Percentiles rank a stretch among this genome's conserved stretches.
Evolutionary conservation across 2,329 filamentous ascomycete genomes (phyloP).

Genomic region (Ceratocystis destructans): DNA sequence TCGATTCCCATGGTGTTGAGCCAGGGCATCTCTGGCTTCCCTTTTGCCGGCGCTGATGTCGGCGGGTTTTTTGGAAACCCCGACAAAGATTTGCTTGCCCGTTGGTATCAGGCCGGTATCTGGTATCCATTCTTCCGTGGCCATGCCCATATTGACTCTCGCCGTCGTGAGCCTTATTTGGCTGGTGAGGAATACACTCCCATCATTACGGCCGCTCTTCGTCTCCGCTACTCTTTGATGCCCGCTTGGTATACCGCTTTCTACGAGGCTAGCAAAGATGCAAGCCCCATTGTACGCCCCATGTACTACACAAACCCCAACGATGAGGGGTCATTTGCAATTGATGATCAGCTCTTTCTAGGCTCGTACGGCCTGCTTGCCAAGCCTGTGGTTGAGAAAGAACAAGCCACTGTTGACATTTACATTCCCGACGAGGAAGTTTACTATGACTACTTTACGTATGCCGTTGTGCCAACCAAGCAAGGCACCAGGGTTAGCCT

Average conservation of each 20-base stretch:
- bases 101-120: conserved; percentile 93
- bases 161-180: conserved; percentile 85
- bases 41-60: conserved; percentile 89
- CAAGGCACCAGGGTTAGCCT: conserved; percentile 58
- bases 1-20: conserved; percentile 88
- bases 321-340: conserved; percentile 71
- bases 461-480: conserved; percentile 54
- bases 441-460: conserved; percentile 95
- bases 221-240: conserved; percentile 76
- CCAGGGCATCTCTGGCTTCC: conserved; percentile 83
- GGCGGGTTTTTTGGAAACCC: conserved; percentile 98
- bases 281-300: conserved; percentile 75
- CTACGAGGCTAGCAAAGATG: conserved; percentile 69
- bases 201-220: conserved; percentile 77
- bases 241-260: conserved; percentile 97
- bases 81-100: conserved; percentile 73
- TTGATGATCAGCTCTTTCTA: conserved; percentile 90
- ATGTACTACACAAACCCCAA: conserved; percentile 86
- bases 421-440: conserved; percentile 80
- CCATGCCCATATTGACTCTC: conserved; percentile 92
- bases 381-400: conserved; percentile 76
- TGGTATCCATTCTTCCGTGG: conserved; percentile 98
- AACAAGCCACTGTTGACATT: conserved; percentile 56
- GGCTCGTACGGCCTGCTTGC: conserved; percentile 79
- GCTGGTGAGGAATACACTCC: conserved; percentile 68